Base-by-base conservation (phyloP, 768 basidiomycete genomes). In the Trametes cubensis region DNA sequence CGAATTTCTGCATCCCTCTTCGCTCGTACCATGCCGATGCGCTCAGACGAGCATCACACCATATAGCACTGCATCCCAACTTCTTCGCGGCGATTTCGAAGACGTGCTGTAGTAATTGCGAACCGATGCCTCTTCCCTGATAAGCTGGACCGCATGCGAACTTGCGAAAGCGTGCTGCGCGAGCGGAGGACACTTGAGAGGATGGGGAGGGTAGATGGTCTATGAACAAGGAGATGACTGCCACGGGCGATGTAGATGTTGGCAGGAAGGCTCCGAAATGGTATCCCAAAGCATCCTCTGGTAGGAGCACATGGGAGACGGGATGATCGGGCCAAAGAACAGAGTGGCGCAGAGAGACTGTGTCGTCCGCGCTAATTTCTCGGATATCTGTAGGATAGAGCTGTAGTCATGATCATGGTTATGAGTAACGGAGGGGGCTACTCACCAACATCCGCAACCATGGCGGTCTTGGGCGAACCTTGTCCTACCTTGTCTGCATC, bases 181-280 rank as follows among this genome's bases (percentile, higher is more conserved):
- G 56, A 59, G 51, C 26, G 25, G 53, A 55, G 34, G 20, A 30
- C 23, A 55, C 58, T 21, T 52, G 39, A 15, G 58, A 0, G 21
- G 34, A 23, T 26, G 34, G 4, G n/a, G 51, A 41, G 18, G 75
- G 77, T 46, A 80, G 60, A 25, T 74, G 63, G 61, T 83, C 82
- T 44, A 74, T 65, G 72, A 88, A 86, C 28, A 85, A 70, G 23
- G 85, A 88, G 57, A 85, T 81, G 58, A 86, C 81, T 47, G 82
- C 81, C 52, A 84, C 73, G 21, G 82, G 79, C 18, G 71, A 62
- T 47, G 57, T 65, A 51, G 60, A 66, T 51, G 58, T 58, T 48
- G 73, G 66, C 10, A 83, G 52, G 72, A 88, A 86, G 2, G 83
- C 82, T 50, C 85, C 86, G 65, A 80, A 80, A 75, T 86, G 86